Evolutionary conservation across 1,284 basidiomycete genomes (phyloP), one percentile per base, ranked within the genome.

Genomic region (Inonotus obliquus): DNA sequence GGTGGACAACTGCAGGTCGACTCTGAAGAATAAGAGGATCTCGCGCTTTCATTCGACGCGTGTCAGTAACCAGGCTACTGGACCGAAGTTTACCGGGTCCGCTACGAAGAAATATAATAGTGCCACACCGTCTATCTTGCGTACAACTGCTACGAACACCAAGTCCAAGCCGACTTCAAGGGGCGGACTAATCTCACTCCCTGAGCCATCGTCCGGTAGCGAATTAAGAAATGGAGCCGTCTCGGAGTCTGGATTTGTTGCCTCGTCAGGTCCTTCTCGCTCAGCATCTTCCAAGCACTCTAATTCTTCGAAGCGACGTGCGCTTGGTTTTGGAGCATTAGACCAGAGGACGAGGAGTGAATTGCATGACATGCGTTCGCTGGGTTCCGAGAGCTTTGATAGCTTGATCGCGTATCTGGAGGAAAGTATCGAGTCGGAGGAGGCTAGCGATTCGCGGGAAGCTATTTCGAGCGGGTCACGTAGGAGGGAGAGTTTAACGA

Each of bases 331-430:
- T 27, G 58, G 55, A 5, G 32, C 55, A 9, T 29, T 57, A 10
- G 54, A 61, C 25, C 37, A 57, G 10, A 51, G 41, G 11, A 39
- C 37, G n/a, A 61, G 52, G 27, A 51, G 55, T 25, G 54, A 61
- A 19, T 47, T 61, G 23, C 48, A 57, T 32, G 45, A 45, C 4
- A 39, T 62, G 52, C 56, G 54, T 29, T 58, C 61, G 13, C 56
- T 62, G 13, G 61, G 61, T 23, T 62, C 61, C 21, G 51, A 54
- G 27, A 58, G 56, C 10, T 58, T 62, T 19, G 61, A 62, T 23
- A 57, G 41, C 13, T 41, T 62, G 10, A 55, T 62, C 41, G 56
- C 61, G n/a, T 62, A 62, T 35, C 49, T 62, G 2, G 35, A 55
- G 10, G 61, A 62, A 27, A 53, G 56, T 17, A 48, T 57, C 27